phyloP scores from a whole-genome alignment of 805 yeast species.

The Cyberlindnera mississippiensis region DNA sequence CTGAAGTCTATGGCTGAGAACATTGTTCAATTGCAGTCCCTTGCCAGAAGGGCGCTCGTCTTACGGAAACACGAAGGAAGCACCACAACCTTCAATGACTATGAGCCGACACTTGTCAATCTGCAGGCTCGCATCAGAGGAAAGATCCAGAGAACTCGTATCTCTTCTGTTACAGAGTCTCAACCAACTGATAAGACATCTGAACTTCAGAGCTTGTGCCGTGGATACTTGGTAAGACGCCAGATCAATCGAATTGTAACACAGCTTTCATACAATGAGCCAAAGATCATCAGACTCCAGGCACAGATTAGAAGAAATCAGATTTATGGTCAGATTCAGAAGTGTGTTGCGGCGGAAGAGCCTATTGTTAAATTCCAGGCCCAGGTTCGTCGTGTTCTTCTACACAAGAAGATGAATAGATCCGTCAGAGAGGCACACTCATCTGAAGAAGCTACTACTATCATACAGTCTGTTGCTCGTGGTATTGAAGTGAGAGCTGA shows the following conservation, averaged over 20 bases:
- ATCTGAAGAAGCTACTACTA: conserved; percentile 27
- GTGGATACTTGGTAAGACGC: conserved; percentile 37
- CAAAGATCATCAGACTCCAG: conserved; percentile 19
- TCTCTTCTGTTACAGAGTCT: conserved; percentile 5
- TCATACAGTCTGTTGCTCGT: conserved; percentile 39
- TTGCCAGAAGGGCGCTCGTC: conserved; percentile 45
- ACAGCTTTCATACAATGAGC: conserved; percentile 16
- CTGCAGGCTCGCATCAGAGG: conserved; percentile 38
- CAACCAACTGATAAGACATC: conserved; percentile 13
- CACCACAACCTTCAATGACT: conserved; percentile 25
- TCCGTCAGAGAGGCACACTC: conserved; percentile 23
- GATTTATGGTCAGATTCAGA: conserved; percentile 1
- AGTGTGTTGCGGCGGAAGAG: conserved; percentile 7
- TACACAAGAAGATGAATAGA: conserved; percentile 21
- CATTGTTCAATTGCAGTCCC: conserved; percentile 44
- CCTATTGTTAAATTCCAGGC: conserved; percentile 34
- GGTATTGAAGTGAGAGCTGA: conserved; percentile 19
- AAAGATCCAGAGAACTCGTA: conserved; percentile 16
- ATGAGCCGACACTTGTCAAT: conserved; percentile 23
- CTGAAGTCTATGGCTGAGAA: conserved; percentile 53
- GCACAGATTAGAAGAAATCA: conserved; percentile 16
- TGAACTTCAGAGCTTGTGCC: conserved; percentile 39
- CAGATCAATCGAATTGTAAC: conserved; percentile 14
- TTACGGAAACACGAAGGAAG: conserved; percentile 25
- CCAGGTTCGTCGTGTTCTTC: conserved; percentile 31